Evolutionary conservation across 208 protist species (phyloP), one percentile per base, ranked within the genome.

Genomic region (Wallacemonas collosoma): DNA sequence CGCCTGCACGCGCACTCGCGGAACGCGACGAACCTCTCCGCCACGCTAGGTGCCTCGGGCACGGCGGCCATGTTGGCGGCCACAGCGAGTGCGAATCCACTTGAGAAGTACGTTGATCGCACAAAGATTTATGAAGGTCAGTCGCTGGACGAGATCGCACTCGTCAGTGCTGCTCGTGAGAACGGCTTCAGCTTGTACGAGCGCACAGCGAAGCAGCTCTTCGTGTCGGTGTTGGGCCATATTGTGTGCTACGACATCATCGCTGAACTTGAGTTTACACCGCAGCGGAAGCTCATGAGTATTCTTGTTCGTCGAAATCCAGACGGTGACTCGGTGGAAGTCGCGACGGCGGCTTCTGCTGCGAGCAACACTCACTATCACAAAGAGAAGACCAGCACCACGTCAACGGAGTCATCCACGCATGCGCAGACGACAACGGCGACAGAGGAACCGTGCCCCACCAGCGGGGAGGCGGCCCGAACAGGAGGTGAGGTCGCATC

Each of bases 101-200:
- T 94, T 17, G 70, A 77, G 43, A 38, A 47, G n/a, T 71, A 81
- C 58, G 85, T 82, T 44, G 89, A 94, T 43, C 76, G 86, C 12
- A 75, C 77, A 15, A 91, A 91, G 57, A 72, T 92, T 15, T 98
- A 97, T 75, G 88, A 98, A 63, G 93, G 89, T 0, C 81, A 92
- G 71, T 97, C 91, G 41, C 83, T 95, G 2, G 97, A 99, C 75
- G 97, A 99, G 76, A 90, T 97, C 58, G 95, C 95, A 8, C 78
- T 95, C 1, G 88, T 97, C 15, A 83, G 71, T 39, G 92, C 90
- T 44, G 95, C 96, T 1, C 73, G 76, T 15, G 73, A 90, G 44
- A 95, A 96, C 80, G 90, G 91, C 40, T 96, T 94, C 73, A 68
- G 73, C 0, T 82, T 98, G 12, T 64, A 83, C 38, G 65, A 85